Percentiles rank a stretch among this genome's conserved stretches.
Conservation (phyloP, 495 filamentous ascomycete species). For the Apiosordaria backusii region DNA sequence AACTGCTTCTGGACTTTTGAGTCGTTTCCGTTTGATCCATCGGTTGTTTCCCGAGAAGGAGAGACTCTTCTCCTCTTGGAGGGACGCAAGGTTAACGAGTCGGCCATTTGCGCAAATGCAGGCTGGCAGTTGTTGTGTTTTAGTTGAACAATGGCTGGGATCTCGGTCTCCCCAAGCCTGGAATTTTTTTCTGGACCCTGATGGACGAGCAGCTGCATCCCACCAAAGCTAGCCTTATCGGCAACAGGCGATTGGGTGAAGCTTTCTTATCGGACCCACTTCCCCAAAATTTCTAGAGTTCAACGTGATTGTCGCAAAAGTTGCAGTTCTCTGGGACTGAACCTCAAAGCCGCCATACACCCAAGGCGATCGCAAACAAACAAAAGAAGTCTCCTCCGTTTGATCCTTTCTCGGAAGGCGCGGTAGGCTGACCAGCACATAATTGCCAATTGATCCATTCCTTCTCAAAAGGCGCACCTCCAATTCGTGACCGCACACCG, state of each 20-base stretch:
- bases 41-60: constrained; percentile 36
- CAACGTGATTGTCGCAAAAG: not conserved
- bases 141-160: not conserved
- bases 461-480: not conserved
- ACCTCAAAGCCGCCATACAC: not conserved
- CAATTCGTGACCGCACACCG: not conserved
- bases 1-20: constrained; percentile 43
- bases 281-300: constrained; percentile 26
- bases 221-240: constrained; percentile 23
- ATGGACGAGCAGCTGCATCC: constrained; percentile 10
- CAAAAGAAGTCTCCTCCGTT: too few species aligned
- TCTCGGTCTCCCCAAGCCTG: not conserved
- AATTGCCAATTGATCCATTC: not conserved
- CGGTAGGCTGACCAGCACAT: not conserved
- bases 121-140: not conserved
- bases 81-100: constrained; percentile 40
- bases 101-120: not conserved
- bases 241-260: constrained; percentile 7
- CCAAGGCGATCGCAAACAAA: not conserved
- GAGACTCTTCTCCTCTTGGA: constrained; percentile 46
- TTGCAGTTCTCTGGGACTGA: not conserved
- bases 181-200: constrained; percentile 21
- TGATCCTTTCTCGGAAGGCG: not conserved
- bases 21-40: constrained; percentile 20
- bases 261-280: constrained; percentile 21